phyloP scores from a whole-genome alignment of 495 filamentous ascomycete genomes.

The Aspergillus coremiiformis region DNA sequence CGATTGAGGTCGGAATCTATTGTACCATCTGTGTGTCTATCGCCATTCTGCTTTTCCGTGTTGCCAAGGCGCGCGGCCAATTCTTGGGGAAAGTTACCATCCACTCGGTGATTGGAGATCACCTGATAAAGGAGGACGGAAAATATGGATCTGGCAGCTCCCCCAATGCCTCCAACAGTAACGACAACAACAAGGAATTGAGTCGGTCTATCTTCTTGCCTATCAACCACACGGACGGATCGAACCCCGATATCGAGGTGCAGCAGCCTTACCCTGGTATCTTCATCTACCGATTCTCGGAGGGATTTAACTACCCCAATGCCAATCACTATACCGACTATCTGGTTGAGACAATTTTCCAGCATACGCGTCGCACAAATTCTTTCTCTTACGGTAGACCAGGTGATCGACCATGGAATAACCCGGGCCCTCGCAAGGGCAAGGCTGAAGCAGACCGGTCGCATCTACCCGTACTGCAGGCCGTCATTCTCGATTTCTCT shows the following conservation, averaged over 20 bases:
- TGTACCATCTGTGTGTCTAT: constrained; percentile 67
- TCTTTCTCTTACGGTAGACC: constrained; percentile 49
- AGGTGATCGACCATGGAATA: constrained; percentile 95
- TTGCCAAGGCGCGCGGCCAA: constrained; percentile 75
- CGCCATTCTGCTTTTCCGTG: constrained; percentile 76
- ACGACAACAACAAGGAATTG: constrained; percentile 23
- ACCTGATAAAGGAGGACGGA: constrained; percentile 55
- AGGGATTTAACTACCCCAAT: constrained; percentile 96
- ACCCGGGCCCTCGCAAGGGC: constrained; percentile 69
- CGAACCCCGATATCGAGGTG: constrained; percentile 77
- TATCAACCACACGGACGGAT: constrained; percentile 78
- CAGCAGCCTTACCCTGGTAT: constrained; percentile 82
- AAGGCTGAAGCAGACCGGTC: constrained; percentile 40
- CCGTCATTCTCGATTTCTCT: constrained; percentile 90
- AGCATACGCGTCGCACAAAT: constrained; percentile 71
- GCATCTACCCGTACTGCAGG: constrained; percentile 71
- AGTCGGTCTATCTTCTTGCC: constrained; percentile 82
- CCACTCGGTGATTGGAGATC: constrained; percentile 82
- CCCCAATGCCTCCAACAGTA: constrained; percentile 22
- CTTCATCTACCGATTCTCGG: constrained; percentile 96
- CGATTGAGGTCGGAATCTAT: constrained; percentile 91
- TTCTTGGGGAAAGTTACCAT: constrained; percentile 87
- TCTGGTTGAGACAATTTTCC: constrained; percentile 66
- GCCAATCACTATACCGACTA: constrained; percentile 84
- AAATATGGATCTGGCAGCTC: constrained; percentile 49